phyloP scores from a whole-genome alignment of 345 rosid species.

The Schrenkiella parvula region DNA sequence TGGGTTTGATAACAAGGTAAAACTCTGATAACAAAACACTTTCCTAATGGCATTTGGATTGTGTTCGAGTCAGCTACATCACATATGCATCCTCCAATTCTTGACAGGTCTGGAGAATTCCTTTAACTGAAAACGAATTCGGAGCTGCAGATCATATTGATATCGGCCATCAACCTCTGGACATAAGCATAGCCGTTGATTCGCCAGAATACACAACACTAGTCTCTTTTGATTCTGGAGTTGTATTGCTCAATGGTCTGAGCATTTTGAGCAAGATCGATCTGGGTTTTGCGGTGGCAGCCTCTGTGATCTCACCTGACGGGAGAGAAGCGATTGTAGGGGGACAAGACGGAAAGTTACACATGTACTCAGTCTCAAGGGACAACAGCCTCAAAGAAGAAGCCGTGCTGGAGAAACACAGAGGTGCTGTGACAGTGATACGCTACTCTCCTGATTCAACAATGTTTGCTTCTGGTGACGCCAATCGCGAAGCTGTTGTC shows the following conservation, averaged over 20 bases:
- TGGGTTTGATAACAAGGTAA: slow-evolving; percentile 49
- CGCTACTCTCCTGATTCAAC: slow-evolving; percentile 62
- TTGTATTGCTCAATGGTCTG: slow-evolving; percentile 49
- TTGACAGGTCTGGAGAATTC: slow-evolving; percentile 56
- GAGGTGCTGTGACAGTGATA: slow-evolving; percentile 61
- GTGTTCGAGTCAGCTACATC: background rate
- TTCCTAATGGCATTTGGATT: background rate
- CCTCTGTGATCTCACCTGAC: slow-evolving; percentile 60
- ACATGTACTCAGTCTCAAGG: slow-evolving; percentile 51
- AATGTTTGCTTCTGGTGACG: slow-evolving; percentile 74
- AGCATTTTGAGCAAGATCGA: slow-evolving; percentile 44
- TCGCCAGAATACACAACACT: slow-evolving; percentile 41
- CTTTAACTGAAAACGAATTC: slow-evolving; percentile 39
- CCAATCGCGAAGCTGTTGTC: slow-evolving; percentile 64
- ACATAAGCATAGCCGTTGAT: slow-evolving; percentile 50
- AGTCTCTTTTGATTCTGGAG: slow-evolving; percentile 55
- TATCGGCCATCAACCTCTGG: slow-evolving; percentile 55
- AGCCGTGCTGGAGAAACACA: slow-evolving; percentile 62
- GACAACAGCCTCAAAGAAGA: slow-evolving; percentile 51
- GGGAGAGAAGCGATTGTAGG: slow-evolving; percentile 72
- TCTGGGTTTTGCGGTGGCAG: slow-evolving; percentile 54
- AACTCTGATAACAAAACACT: background rate
- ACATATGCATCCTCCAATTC: background rate
- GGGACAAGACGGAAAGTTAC: slow-evolving; percentile 70
- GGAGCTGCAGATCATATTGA: slow-evolving; percentile 48